Evolutionary conservation across 495 filamentous ascomycete genomes (phyloP).

Genomic region (Pseudoneurospora amorphoporcata): DNA sequence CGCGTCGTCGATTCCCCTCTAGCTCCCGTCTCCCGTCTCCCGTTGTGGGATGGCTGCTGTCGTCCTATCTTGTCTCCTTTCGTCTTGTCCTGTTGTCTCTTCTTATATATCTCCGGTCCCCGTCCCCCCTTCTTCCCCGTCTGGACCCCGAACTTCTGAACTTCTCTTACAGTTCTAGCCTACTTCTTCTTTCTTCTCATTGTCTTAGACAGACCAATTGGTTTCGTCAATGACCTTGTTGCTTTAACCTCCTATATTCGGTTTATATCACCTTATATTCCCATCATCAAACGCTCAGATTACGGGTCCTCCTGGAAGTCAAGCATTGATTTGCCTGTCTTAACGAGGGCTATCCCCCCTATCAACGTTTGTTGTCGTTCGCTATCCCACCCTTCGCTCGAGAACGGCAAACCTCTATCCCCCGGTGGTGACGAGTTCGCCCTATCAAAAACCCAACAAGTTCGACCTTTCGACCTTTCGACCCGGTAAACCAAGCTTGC

Average conservation of each 20-base stretch:
- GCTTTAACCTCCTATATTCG: conserved; percentile 20
- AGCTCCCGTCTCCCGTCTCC: background rate
- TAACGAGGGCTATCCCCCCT: conserved; percentile 10
- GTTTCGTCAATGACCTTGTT: conserved; percentile 32
- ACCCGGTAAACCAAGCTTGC: background rate
- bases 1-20: background rate
- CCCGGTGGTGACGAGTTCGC: conserved; percentile 3
- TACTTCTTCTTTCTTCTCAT: conserved; percentile 6
- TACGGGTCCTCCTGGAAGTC: conserved; percentile 6
- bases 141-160: background rate
- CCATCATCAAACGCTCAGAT: conserved; percentile 6
- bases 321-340: conserved; percentile 22
- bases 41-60: conserved; percentile 4
- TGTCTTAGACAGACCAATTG: conserved; percentile 25
- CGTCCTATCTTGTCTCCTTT: conserved; percentile 9
- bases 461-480: background rate
- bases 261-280: conserved; percentile 12
- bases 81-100: background rate
- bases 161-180: background rate
- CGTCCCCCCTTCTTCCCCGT: background rate
- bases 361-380: conserved; percentile 16
- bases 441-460: background rate
- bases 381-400: conserved; percentile 8
- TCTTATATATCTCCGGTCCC: background rate
- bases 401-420: conserved; percentile 13